phyloP scores from a whole-genome alignment of 805 yeast genomes.

The Diddensiella transvaalensis region DNA sequence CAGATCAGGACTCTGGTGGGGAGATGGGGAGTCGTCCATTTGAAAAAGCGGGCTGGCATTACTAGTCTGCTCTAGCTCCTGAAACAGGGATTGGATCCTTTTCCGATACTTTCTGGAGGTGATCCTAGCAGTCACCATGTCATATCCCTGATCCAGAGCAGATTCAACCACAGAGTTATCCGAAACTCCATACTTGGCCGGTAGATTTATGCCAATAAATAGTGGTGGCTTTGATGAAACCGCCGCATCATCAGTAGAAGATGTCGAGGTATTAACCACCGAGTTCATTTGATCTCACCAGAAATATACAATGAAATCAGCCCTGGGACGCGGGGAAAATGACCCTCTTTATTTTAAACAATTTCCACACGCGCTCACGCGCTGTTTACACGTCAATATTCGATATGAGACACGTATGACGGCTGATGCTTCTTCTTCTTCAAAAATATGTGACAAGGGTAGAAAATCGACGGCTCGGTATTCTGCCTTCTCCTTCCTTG shows the following conservation, averaged over 20 bases:
- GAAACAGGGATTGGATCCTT: conserved; percentile 25
- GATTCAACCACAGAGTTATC: conserved; percentile 28
- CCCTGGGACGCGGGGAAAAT: no score
- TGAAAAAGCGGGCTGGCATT: conserved; percentile 7
- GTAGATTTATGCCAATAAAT: conserved; percentile 35
- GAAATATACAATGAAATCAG: neutral
- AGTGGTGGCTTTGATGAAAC: conserved; percentile 13
- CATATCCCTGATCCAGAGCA: conserved; percentile 44
- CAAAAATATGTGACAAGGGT: no score
- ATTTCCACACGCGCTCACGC: neutral
- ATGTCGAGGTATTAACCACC: neutral
- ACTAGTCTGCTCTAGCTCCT: conserved; percentile 13
- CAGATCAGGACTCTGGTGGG: conserved; percentile 2
- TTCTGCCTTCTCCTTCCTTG: no score
- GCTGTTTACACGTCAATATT: neutral
- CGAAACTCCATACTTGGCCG: conserved; percentile 30
- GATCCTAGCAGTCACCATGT: conserved; percentile 50
- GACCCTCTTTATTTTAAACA: no score
- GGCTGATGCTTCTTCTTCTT: no score
- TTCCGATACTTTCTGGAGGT: conserved; percentile 44
- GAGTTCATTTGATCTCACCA: no score
- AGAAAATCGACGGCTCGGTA: no score
- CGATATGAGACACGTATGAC: neutral
- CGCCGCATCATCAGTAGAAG: neutral
- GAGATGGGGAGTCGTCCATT: conserved; percentile 2